A percentile compares a stretch with the other conserved stretches of the same genome.
These are phyloP conservation scores for Mycosphaerella arachidis DNA, from an alignment of 2,329 filamentous ascomycete genomes.

Conservation along the genomic window DNA sequence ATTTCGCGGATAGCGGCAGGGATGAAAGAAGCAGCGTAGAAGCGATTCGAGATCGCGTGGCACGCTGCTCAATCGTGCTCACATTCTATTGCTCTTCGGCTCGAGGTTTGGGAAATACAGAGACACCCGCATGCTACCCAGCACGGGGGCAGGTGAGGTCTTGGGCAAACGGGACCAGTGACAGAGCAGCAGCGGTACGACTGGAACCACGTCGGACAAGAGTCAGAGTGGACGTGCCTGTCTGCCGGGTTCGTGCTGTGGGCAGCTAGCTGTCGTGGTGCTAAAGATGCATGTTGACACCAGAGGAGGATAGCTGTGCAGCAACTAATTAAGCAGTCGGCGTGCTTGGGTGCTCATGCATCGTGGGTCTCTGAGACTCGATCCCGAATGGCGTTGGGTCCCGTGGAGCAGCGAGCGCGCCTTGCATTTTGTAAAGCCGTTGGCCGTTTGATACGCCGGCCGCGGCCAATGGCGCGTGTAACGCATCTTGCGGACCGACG, in stretches of 20 bases:
- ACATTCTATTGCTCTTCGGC: conserved; percentile 2
- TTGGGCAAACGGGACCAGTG: conserved; percentile 7
- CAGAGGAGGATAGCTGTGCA: conserved; percentile 8
- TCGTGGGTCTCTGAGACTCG: conserved; percentile 4
- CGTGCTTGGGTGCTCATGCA: conserved; percentile 7
- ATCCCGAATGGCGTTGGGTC: neutral
- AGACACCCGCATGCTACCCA: conserved; percentile 4
- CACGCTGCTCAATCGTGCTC: conserved; percentile 3
- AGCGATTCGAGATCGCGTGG: neutral
- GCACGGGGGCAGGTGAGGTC: neutral
- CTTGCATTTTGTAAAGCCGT: conserved; percentile 7
- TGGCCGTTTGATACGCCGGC: conserved; percentile 5
- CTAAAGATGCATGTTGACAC: conserved; percentile 12
- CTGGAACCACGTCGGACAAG: conserved; percentile 22
- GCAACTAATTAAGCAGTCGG: conserved; percentile 2
- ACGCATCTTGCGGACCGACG: conserved; percentile 10
- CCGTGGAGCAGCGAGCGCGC: neutral
- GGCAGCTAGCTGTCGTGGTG: conserved; percentile 1
- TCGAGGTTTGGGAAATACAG: neutral
- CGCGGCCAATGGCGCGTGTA: conserved; percentile 15
- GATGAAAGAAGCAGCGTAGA: neutral
- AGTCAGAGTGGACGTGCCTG: conserved; percentile 7
- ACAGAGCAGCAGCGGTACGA: conserved; percentile 9
- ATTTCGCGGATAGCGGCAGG: neutral
- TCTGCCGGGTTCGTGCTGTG: conserved; percentile 5